phyloP scores from a whole-genome alignment of 306 rosid species.

The Betula pendula region DNA sequence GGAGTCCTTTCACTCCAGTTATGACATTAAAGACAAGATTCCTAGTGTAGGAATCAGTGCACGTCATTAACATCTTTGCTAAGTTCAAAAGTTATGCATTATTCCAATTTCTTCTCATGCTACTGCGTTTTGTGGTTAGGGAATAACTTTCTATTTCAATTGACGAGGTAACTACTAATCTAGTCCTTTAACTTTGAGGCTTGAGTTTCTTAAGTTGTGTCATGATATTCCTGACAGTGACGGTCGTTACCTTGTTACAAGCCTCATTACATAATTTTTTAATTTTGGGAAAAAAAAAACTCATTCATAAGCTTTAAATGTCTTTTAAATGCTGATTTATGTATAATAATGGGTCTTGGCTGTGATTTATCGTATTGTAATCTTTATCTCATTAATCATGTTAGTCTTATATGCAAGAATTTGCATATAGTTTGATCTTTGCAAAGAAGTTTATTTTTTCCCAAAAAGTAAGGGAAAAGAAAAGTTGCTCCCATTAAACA shows the following conservation, averaged over 20 bases:
- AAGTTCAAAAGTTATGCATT: neutral
- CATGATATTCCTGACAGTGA: neutral
- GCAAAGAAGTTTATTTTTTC: neutral
- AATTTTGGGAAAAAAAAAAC: neutral
- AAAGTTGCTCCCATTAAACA: neutral
- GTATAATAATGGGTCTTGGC: neutral
- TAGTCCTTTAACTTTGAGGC: slow-evolving; percentile 9
- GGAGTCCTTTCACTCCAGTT: neutral
- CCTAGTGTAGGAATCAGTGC: neutral
- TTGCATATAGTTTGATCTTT: neutral
- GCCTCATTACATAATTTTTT: neutral
- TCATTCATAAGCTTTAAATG: neutral
- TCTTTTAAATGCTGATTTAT: neutral
- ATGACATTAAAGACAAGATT: neutral
- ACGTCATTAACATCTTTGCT: neutral
- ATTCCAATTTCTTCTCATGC: neutral
- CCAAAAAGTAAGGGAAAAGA: neutral
- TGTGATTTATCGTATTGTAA: neutral
- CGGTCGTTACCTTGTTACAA: neutral
- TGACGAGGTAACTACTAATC: slow-evolving; percentile 15
- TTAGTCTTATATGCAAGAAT: neutral
- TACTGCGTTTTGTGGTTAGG: neutral
- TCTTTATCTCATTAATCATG: neutral
- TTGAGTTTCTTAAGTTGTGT: neutral
- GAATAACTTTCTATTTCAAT: slow-evolving; percentile 1